These are phyloP conservation scores for Bryoglossum gracile DNA, from an alignment of 495 filamentous ascomycete species.

Conservation along the genomic window DNA sequence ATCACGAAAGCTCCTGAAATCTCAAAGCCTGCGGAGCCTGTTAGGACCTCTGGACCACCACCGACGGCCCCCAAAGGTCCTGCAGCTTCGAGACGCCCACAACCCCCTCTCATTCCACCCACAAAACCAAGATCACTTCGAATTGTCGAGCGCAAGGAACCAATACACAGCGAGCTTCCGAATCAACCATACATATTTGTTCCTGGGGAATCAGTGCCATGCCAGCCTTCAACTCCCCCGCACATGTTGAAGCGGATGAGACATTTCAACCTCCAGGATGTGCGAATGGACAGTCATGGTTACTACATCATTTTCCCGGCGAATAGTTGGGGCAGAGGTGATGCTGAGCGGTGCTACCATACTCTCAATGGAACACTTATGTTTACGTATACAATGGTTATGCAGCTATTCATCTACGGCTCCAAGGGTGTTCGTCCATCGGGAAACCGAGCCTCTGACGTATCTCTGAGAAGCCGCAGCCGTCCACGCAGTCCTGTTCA, in stretches of 20 bases:
- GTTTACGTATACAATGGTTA: slow-evolving; percentile 89
- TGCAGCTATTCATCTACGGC: slow-evolving; percentile 67
- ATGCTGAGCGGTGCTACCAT: slow-evolving; percentile 69
- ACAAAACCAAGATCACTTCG: slow-evolving; percentile 40
- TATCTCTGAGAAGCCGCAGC: neutral
- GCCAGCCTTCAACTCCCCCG: slow-evolving; percentile 70
- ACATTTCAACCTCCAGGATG: slow-evolving; percentile 64
- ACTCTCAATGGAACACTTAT: slow-evolving; percentile 66
- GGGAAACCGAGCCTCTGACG: slow-evolving; percentile 16
- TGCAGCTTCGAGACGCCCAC: slow-evolving; percentile 16
- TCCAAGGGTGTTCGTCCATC: slow-evolving; percentile 37
- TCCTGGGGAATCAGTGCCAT: slow-evolving; percentile 74
- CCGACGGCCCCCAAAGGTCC: slow-evolving; percentile 83
- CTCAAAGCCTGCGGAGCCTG: slow-evolving; percentile 24
- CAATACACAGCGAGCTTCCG: slow-evolving; percentile 59
- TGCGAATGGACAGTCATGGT: slow-evolving; percentile 73
- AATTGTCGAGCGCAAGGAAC: slow-evolving; percentile 49
- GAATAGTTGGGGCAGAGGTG: slow-evolving; percentile 63
- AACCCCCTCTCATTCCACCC: slow-evolving; percentile 27
- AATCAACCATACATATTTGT: slow-evolving; percentile 91
- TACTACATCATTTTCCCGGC: slow-evolving; percentile 89
- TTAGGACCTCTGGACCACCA: slow-evolving; percentile 54
- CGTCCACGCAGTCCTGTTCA: slow-evolving; percentile 27
- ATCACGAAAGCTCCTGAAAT: slow-evolving; percentile 20
- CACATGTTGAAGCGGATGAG: slow-evolving; percentile 85